Base-by-base conservation (phyloP, 257 asterid species). In the Euphrasia confusa region DNA sequence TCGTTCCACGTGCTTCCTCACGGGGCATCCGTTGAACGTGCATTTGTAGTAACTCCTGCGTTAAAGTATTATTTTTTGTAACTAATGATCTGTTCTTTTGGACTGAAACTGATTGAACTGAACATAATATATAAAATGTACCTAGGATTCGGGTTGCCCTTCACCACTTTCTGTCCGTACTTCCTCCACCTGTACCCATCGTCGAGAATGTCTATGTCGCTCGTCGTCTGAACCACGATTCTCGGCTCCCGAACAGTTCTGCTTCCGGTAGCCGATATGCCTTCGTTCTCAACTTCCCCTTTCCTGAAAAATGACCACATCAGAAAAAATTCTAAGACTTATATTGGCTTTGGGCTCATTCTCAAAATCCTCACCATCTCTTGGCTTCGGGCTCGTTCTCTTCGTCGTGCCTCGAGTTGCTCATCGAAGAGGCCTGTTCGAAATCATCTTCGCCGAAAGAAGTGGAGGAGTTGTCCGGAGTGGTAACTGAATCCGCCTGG, bases 141-240 rank as follows among this genome's bases (percentile, higher is more conserved):
- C 98, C 98, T 77, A 58, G 98, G 97, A 78, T 88, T 91, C 1
- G 95, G 96, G 68, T 91, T 91, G 63, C 94, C 95, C 74, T 91
- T 88, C 10, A 91, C 97, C 59, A 91, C 95, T 71, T 91, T 91
- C 65, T 91, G 96, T 5, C 98, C 98, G 33, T 90, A 90, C 70
- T 90, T 90, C 75, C 96, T 88, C 98, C 98, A 90, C 60, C 98
- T 79, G 61, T 88, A 91, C 11, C 98, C 98, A 35, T 91, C 98
- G 54, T 88, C 96, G 17, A 91, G 98, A 67, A 91, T 88, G 72
- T 86, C 98, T 27, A 91, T 86, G 50, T 90, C 97, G 15, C 97
- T 87, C 4, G 90, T 90, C 14, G 97, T 90, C 52, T 90, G 97
- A 66, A 91, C 96, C 0, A 91, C 98, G 8, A 88, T 83, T 57